Evolutionary conservation across 495 filamentous ascomycete genomes (phyloP), one percentile per base, ranked within the genome.

Genomic region (Hyaloscypha variabilis): DNA sequence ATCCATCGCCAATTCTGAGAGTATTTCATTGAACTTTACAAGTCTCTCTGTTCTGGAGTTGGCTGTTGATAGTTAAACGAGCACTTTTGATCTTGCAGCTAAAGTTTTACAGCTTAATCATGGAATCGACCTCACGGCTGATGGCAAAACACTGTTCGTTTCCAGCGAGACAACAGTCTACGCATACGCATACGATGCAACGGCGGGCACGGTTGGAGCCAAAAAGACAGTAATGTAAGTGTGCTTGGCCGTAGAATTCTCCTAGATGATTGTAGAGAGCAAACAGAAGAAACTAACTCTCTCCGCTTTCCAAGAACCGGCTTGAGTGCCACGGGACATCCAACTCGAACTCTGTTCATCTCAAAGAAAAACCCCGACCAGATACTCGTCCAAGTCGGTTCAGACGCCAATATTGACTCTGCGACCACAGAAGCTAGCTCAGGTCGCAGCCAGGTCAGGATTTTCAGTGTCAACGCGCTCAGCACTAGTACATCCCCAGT

Each of bases 81-180:
- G 31, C 31, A 34, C 6, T 8, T 34, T 3, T 34, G 31, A 34
- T 34, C 31, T 34, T 13, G 31, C 28, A 36, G 8, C 53, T 50
- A 1, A 46, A 52, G 0, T 59, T 42, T 14, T 2, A 29, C 25
- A 87, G 79, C 76, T 90, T 19, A 88, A 88, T 67, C 90, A 93
- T 70, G 90, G 90, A 17, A 79, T 93, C 31, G 82, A 83, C 36
- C 69, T 92, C 23, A 87, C 85, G 2, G 57, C 62, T 3, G 86
- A 90, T 72, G 89, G 87, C 28, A 77, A 71, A 39, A 88, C 82
- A 4, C 76, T 93, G 34, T 92, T 87, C 68, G 89, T 85, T 24
- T 91, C 88, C 14, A 80, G 81, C 8, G 6, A 77, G 0, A 74
- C 82, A 26, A 68, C 74, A 1, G 90, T 87, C 25, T 88, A 79